Evolutionary conservation across 2,329 filamentous ascomycete genomes (phyloP).

Genomic region (Diaporthe longicolla): DNA sequence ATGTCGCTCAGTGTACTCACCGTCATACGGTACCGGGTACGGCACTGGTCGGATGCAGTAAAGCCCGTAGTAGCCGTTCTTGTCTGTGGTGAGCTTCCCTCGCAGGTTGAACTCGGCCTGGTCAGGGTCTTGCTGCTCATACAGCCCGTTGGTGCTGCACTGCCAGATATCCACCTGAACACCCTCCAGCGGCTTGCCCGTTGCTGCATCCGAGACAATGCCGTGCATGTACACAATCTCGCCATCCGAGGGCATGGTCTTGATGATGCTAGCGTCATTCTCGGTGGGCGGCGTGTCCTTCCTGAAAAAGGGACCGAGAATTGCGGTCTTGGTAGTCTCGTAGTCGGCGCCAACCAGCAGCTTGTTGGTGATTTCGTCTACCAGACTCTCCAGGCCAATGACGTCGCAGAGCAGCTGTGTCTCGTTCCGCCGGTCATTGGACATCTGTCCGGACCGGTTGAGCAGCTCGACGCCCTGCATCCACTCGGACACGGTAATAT

Average conservation of each 20-base stretch:
- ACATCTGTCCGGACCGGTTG: constrained; percentile 80
- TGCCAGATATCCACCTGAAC: constrained; percentile 85
- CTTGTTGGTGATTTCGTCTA: constrained; percentile 86
- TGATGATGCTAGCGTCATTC: constrained; percentile 79
- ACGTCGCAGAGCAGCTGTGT: constrained; percentile 80
- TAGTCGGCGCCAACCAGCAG: constrained; percentile 60
- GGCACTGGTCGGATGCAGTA: constrained; percentile 69
- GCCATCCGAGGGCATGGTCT: constrained; percentile 61
- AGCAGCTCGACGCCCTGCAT: constrained; percentile 71
- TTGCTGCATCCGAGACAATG: constrained; percentile 66
- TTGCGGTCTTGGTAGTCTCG: constrained; percentile 77
- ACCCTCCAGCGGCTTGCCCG: constrained; percentile 73
- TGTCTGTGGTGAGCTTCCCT: constrained; percentile 75
- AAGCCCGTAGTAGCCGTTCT: constrained; percentile 71
- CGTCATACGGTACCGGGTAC: constrained; percentile 51
- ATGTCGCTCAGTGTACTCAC: constrained; percentile 24
- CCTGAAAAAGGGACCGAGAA: constrained; percentile 89
- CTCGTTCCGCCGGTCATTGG: constrained; percentile 78
- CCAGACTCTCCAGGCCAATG: constrained; percentile 80
- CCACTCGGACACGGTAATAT: constrained; percentile 87
- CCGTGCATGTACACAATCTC: constrained; percentile 77
- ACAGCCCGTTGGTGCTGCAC: constrained; percentile 78
- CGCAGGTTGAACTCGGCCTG: constrained; percentile 75
- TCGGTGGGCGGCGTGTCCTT: constrained; percentile 77
- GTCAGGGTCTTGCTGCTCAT: constrained; percentile 78